phyloP scores from a whole-genome alignment of 1,284 basidiomycete genomes.

The Ustanciosporium gigantosporum region DNA sequence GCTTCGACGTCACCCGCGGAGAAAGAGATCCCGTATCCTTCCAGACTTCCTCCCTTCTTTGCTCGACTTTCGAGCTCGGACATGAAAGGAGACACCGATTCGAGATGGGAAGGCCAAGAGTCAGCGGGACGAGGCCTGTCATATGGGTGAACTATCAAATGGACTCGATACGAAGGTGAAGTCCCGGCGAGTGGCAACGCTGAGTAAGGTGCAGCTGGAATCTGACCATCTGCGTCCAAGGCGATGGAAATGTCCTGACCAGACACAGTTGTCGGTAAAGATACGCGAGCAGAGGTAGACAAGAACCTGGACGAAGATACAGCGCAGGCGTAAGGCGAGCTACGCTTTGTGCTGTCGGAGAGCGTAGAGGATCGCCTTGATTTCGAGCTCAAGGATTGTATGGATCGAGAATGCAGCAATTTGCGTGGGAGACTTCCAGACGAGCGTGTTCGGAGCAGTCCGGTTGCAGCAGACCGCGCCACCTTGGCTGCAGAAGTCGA shows the following conservation, averaged over 20 bases:
- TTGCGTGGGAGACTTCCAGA: no score
- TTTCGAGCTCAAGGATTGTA: no score
- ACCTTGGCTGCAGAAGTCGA: no score
- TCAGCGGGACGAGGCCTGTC: constrained; percentile 17
- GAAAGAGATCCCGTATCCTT: constrained; percentile 49
- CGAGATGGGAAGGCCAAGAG: constrained; percentile 52
- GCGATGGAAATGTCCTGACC: constrained; percentile 37
- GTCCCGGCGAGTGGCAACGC: constrained; percentile 44
- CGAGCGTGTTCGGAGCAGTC: no score
- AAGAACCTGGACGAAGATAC: constrained; percentile 5
- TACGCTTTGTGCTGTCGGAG: no score
- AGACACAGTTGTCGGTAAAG: constrained; percentile 3
- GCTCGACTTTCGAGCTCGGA: constrained; percentile 49
- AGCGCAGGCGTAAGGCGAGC: no score
- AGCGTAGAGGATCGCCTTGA: no score
- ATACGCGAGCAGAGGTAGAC: constrained; percentile 5
- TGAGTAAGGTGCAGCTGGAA: constrained; percentile 50
- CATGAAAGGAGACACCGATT: constrained; percentile 43
- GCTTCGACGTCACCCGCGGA: constrained; percentile 10
- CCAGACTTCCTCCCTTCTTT: constrained; percentile 40
- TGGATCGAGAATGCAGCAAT: no score
- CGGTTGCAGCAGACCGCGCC: no score
- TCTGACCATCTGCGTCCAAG: constrained; percentile 34
- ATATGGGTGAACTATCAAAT: constrained; percentile 48
- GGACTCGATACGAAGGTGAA: constrained; percentile 47